Percentiles rank a stretch among this genome's conserved stretches.
These are phyloP conservation scores for Kwoniella dendrophila DNA, from an alignment of 768 basidiomycete species.

Conservation along the genomic window DNA sequence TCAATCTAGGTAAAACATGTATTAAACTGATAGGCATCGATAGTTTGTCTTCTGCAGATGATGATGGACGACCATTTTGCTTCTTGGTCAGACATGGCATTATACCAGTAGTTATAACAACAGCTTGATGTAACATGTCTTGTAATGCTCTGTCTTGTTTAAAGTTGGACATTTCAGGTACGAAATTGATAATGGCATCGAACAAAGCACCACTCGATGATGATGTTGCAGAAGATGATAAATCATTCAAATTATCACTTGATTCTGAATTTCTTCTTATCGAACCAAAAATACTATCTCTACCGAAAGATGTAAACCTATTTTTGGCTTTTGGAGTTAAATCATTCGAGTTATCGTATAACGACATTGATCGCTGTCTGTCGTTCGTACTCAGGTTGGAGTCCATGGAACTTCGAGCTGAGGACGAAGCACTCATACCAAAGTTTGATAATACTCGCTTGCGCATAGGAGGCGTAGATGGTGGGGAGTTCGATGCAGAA, in stretches of 20 bases:
- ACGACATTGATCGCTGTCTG: not conserved
- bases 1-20: slow-evolving; percentile 33
- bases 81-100: slow-evolving; percentile 26
- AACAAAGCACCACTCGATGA: slow-evolving; percentile 15
- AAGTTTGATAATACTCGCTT: slow-evolving; percentile 15
- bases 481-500: slow-evolving; percentile 10
- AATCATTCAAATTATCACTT: not conserved
- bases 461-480: slow-evolving; percentile 12
- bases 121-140: slow-evolving; percentile 42
- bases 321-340: slow-evolving; percentile 4
- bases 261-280: slow-evolving; percentile 4
- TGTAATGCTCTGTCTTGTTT: slow-evolving; percentile 24
- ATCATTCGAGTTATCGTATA: slow-evolving; percentile 4
- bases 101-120: slow-evolving; percentile 36
- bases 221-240: not conserved
- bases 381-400: slow-evolving; percentile 11
- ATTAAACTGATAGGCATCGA: slow-evolving; percentile 24
- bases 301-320: slow-evolving; percentile 8
- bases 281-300: slow-evolving; percentile 25
- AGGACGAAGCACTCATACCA: not conserved
- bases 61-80: slow-evolving; percentile 2
- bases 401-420: slow-evolving; percentile 10
- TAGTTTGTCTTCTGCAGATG: not conserved
- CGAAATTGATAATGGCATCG: slow-evolving; percentile 42
- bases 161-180: slow-evolving; percentile 23